Evolutionary conservation across 2,329 filamentous ascomycete species (phyloP).

Genomic region (Cladosporium phlei): DNA sequence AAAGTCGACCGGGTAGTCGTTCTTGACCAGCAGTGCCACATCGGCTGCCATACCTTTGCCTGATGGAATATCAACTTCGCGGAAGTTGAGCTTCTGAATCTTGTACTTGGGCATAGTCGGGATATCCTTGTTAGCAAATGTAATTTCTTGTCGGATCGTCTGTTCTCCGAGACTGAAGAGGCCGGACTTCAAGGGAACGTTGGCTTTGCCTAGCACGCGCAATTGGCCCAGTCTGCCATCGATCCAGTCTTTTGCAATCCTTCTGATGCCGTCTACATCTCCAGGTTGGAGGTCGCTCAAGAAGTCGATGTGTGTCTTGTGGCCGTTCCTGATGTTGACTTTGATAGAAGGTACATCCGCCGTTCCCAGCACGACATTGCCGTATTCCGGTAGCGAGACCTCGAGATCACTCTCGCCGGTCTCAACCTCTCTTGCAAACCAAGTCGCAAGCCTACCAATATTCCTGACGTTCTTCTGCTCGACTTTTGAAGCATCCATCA

Average conservation of each 20-base stretch:
- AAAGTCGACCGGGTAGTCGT: conserved; percentile 73
- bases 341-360: conserved; percentile 70
- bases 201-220: conserved; percentile 66
- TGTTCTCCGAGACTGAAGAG: conserved; percentile 75
- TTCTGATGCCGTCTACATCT: conserved; percentile 69
- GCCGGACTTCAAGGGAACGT: conserved; percentile 72
- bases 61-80: conserved; percentile 58
- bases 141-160: conserved; percentile 65
- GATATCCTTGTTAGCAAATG: conserved; percentile 68
- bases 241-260: conserved; percentile 83
- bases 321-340: conserved; percentile 71
- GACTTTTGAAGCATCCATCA: conserved; percentile 73
- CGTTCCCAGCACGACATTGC: conserved; percentile 69
- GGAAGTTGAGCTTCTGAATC: conserved; percentile 73
- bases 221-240: conserved; percentile 69
- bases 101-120: conserved; percentile 77
- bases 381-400: conserved; percentile 79
- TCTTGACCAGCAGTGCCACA: conserved; percentile 65
- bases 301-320: conserved; percentile 73
- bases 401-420: conserved; percentile 67
- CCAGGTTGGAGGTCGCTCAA: conserved; percentile 71
- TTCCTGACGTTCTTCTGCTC: conserved; percentile 65
- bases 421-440: conserved; percentile 71
- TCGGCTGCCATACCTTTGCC: conserved; percentile 72
- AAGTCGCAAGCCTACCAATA: conserved; percentile 73